Conservation (phyloP, 2,329 filamentous ascomycete species). For the Fusarium papillatum region DNA sequence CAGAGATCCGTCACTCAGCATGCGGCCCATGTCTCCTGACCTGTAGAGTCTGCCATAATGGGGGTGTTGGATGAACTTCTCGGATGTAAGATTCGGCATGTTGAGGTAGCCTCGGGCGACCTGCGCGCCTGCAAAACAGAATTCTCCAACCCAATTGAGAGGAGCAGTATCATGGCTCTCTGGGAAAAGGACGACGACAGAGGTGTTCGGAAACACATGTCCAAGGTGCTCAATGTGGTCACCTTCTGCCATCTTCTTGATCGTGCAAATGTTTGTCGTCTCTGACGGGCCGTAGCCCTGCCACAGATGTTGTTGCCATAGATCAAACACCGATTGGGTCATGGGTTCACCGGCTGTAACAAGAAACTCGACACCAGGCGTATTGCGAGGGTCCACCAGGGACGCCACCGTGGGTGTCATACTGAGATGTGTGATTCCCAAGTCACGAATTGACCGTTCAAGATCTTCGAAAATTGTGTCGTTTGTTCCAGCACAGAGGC, state of each 20-base stretch:
- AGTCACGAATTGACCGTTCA: conserved; percentile 72
- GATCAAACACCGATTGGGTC: conserved; percentile 76
- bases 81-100: conserved; percentile 69
- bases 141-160: conserved; percentile 81
- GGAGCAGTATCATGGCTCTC: conserved; percentile 69
- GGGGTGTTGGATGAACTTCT: conserved; percentile 79
- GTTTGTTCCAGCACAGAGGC: conserved; percentile 81
- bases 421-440: conserved; percentile 83
- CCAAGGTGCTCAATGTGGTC: conserved; percentile 85
- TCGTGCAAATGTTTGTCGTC: conserved; percentile 89
- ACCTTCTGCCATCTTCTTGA: conserved; percentile 70
- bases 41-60: conserved; percentile 81
- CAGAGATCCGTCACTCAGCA: conserved; percentile 83
- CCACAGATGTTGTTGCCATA: conserved; percentile 79
- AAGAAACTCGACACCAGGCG: conserved; percentile 80
- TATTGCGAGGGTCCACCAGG: conserved; percentile 75
- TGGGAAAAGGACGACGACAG: conserved; percentile 72
- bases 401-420: conserved; percentile 89
- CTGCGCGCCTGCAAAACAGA: conserved; percentile 90
- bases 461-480: conserved; percentile 82
- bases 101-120: conserved; percentile 83
- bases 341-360: conserved; percentile 87
- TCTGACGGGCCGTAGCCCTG: conserved; percentile 90
- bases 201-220: conserved; percentile 80
- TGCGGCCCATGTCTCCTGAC: conserved; percentile 84